A percentile compares a stretch with the other conserved stretches of the same genome.
Conservation (phyloP, 805 yeast genomes). For the Kodamaea sagamina region DNA sequence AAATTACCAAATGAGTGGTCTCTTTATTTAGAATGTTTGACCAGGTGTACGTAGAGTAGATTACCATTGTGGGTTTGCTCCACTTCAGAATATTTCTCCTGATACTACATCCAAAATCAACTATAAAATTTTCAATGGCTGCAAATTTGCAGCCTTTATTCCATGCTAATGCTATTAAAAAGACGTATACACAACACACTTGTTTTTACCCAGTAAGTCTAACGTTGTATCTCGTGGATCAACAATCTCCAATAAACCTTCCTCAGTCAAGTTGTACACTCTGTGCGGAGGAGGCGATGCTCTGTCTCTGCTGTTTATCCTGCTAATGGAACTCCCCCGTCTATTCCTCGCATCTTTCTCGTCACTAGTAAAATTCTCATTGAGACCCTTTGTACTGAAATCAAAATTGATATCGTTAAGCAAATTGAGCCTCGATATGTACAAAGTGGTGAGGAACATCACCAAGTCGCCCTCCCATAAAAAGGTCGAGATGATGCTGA, state of each 20-base stretch:
- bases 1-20: too few relatives aligned
- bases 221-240: conserved; percentile 12
- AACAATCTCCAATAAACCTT: conserved; percentile 31
- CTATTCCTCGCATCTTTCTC: background rate
- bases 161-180: conserved; percentile 8
- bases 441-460: conserved; percentile 40
- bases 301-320: too few relatives aligned
- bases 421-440: conserved; percentile 38
- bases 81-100: too few relatives aligned
- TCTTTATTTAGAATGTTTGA: too few relatives aligned
- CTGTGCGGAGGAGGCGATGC: conserved; percentile 11
- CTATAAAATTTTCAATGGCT: too few relatives aligned
- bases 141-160: too few relatives aligned
- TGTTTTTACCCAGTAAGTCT: conserved; percentile 25
- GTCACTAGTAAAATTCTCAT: conserved; percentile 9
- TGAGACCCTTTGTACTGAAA: conserved; percentile 21
- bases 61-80: too few relatives aligned
- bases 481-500: conserved; percentile 39
- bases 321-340: too few relatives aligned
- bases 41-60: too few relatives aligned
- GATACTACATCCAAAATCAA: too few relatives aligned
- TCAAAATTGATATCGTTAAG: conserved; percentile 37
- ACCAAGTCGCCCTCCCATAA: conserved; percentile 41
- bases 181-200: conserved; percentile 33
- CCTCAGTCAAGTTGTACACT: conserved; percentile 30